Percentiles rank a stretch among this genome's conserved stretches.
phyloP scores from a whole-genome alignment of 208 protist genomes.

The Trypanosoma caninum region DNA sequence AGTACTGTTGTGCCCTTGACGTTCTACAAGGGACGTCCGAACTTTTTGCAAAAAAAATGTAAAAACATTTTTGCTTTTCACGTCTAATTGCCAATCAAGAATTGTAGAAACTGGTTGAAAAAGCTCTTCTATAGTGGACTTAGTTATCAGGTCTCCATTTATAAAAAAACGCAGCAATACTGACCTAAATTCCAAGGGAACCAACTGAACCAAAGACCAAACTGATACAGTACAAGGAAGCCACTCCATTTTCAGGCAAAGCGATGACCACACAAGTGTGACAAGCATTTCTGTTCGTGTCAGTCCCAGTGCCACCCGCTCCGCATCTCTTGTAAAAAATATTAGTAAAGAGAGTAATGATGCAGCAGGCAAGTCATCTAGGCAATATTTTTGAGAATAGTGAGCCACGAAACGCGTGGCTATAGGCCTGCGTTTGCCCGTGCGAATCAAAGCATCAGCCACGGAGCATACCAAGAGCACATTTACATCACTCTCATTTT shows the following conservation, averaged over 20 bases:
- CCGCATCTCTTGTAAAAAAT: constrained; percentile 26
- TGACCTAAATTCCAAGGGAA: constrained; percentile 7
- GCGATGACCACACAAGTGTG: constrained; percentile 27
- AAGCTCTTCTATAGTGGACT: constrained; percentile 16
- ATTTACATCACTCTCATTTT: constrained; percentile 9
- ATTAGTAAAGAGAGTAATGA: constrained; percentile 17
- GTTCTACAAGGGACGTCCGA: constrained; percentile 11
- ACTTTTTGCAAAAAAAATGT: constrained; percentile 22
- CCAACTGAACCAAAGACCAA: constrained; percentile 19
- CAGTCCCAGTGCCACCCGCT: constrained; percentile 22
- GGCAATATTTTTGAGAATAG: constrained; percentile 16
- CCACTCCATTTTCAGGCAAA: constrained; percentile 21
- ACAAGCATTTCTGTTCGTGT: constrained; percentile 18
- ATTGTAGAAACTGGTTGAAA: constrained; percentile 17
- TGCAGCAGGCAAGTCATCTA: constrained; percentile 22
- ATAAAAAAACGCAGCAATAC: constrained; percentile 4
- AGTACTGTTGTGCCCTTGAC: not conserved
- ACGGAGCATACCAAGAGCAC: constrained; percentile 20
- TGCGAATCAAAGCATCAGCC: constrained; percentile 19
- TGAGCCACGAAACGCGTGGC: constrained; percentile 28
- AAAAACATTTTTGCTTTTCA: constrained; percentile 4
- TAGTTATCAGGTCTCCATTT: constrained; percentile 14
- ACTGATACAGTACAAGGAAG: constrained; percentile 6
- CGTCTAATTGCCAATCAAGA: constrained; percentile 9
- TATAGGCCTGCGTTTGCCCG: constrained; percentile 19